Percentiles rank a stretch among this genome's conserved stretches.
Evolutionary conservation across 768 basidiomycete species (phyloP).

Genomic region (Boletus reticuloceps): DNA sequence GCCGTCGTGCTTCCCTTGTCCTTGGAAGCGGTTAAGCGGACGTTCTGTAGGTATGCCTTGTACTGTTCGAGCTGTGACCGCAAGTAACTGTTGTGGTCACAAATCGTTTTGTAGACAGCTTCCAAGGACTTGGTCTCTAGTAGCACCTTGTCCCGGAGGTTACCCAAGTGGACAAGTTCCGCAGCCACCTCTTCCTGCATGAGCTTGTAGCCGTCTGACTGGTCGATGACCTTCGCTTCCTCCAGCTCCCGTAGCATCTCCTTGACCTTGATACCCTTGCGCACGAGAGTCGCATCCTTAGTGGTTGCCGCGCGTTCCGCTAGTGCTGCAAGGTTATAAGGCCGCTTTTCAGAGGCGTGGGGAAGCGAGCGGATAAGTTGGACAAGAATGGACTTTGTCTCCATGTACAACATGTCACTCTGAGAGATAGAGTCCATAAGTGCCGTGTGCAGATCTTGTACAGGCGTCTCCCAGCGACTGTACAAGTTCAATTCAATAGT

Average conservation of each 20-base stretch:
- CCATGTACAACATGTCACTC: slow-evolving; percentile 99
- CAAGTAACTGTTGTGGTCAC: slow-evolving; percentile 98
- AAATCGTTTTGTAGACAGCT: slow-evolving; percentile 98
- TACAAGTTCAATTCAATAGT: slow-evolving; percentile 90
- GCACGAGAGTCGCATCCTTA: slow-evolving; percentile 92
- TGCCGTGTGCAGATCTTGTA: slow-evolving; percentile 95
- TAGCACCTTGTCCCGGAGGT: slow-evolving; percentile 92
- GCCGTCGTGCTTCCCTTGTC: slow-evolving; percentile 86
- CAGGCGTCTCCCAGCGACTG: slow-evolving; percentile 98
- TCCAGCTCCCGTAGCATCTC: slow-evolving; percentile 98
- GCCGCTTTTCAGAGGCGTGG: slow-evolving; percentile 75
- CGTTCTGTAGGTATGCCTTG: slow-evolving; percentile 98
- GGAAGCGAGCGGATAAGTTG: slow-evolving; percentile 96
- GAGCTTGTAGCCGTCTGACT: slow-evolving; percentile 79
- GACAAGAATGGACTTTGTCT: slow-evolving; percentile 98
- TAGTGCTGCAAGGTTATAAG: slow-evolving; percentile 83
- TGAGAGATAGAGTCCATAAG: slow-evolving; percentile 97
- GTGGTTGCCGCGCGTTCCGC: slow-evolving; percentile 97
- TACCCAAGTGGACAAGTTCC: slow-evolving; percentile 94
- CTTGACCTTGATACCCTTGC: slow-evolving; percentile 99
- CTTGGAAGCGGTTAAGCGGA: slow-evolving; percentile 82
- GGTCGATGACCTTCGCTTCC: slow-evolving; percentile 83
- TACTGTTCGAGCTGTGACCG: slow-evolving; percentile 97
- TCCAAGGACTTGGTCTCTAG: slow-evolving; percentile 91
- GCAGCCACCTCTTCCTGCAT: slow-evolving; percentile 98